Conservation (phyloP, 148 eudicot species). For the Heliamphora exappendiculata region DNA sequence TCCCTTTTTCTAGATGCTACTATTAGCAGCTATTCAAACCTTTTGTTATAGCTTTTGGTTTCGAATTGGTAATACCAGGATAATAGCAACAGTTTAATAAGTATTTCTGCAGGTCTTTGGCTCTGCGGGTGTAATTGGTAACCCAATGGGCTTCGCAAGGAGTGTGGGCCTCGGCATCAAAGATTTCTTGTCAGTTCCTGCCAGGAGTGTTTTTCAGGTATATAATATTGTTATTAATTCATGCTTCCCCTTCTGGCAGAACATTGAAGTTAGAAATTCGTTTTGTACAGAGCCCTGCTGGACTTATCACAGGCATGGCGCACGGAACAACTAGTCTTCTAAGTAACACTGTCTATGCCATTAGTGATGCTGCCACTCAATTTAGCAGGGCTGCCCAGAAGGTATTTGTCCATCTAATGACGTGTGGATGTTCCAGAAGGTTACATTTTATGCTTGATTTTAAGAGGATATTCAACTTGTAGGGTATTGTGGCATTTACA, state of each 20-base stretch:
- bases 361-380: conserved; percentile 94
- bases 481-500: conserved; percentile 95
- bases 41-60: neutral
- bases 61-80: conserved; percentile 9
- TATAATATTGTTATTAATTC: neutral
- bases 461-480: conserved; percentile 15
- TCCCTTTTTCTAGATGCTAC: neutral
- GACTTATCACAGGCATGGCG: conserved; percentile 82
- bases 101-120: conserved; percentile 75
- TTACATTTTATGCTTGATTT: neutral
- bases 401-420: conserved; percentile 34
- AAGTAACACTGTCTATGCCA: conserved; percentile 85
- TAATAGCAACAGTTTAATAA: neutral
- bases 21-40: neutral
- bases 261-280: conserved; percentile 1
- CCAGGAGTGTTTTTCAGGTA: conserved; percentile 75
- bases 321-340: conserved; percentile 88
- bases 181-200: conserved; percentile 91
- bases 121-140: conserved; percentile 97
- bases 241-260: neutral
- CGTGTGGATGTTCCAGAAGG: neutral
- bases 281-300: conserved; percentile 72
- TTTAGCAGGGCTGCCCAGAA: conserved; percentile 95
- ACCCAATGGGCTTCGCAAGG: conserved; percentile 96
- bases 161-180: conserved; percentile 81